Evolutionary conservation across 2,329 filamentous ascomycete genomes (phyloP).

Genomic region (Clarireedia hainanense): DNA sequence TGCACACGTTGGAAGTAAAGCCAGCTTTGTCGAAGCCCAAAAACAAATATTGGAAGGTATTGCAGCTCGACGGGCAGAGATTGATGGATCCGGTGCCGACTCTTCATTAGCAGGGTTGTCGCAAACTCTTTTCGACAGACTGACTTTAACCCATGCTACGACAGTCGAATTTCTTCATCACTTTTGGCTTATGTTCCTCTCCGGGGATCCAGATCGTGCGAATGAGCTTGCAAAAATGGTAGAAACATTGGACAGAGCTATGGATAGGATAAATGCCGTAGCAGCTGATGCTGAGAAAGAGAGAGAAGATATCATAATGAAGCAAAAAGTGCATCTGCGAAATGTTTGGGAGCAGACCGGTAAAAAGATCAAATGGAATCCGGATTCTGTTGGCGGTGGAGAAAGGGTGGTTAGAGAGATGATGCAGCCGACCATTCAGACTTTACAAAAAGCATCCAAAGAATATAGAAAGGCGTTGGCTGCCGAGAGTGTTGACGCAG

Average conservation of each 20-base stretch:
- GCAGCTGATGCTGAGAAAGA: conserved; percentile 72
- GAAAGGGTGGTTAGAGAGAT: conserved; percentile 67
- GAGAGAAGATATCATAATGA: conserved; percentile 57
- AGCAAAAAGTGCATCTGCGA: conserved; percentile 61
- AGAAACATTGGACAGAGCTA: conserved; percentile 71
- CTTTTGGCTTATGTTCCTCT: conserved; percentile 90
- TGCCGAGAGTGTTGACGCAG: conserved; percentile 40
- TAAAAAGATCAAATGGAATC: conserved; percentile 63
- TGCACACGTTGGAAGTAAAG: conserved; percentile 60
- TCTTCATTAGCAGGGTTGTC: conserved; percentile 36
- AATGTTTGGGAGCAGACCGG: conserved; percentile 65
- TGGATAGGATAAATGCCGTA: conserved; percentile 72
- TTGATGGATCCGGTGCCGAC: conserved; percentile 37
- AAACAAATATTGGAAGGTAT: conserved; percentile 60
- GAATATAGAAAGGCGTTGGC: conserved; percentile 65
- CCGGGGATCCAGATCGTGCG: conserved; percentile 74
- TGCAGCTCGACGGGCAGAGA: conserved; percentile 50
- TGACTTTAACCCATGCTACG: conserved; percentile 79
- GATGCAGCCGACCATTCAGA: conserved; percentile 64
- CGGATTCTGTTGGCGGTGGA: conserved; percentile 65
- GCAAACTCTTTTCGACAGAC: conserved; percentile 46
- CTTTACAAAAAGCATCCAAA: conserved; percentile 61
- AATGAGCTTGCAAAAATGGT: conserved; percentile 73
- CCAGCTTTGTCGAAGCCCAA: conserved; percentile 56
- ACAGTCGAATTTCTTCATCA: conserved; percentile 94